phyloP scores from a whole-genome alignment of 805 yeast species.

The Candida argentea region DNA sequence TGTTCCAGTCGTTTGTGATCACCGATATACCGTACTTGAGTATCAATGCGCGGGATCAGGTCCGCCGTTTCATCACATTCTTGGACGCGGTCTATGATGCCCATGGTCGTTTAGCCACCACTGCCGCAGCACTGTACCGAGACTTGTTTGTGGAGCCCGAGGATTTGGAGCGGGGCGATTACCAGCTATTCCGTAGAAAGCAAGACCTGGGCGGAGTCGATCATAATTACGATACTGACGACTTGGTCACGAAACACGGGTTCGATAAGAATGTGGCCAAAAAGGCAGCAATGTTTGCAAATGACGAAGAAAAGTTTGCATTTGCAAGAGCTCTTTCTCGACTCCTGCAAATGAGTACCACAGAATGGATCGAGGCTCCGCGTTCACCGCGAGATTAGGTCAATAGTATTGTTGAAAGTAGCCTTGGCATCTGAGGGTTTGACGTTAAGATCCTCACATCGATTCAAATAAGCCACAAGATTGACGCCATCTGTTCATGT shows the following conservation, averaged over 20 bases:
- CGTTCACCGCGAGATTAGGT: too few relatives aligned
- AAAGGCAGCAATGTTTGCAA: constrained; percentile 67
- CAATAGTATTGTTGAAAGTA: too few relatives aligned
- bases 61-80: constrained; percentile 88
- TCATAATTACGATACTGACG: constrained; percentile 42
- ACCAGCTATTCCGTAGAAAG: constrained; percentile 30
- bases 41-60: constrained; percentile 67
- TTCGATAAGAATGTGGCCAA: constrained; percentile 63
- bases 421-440: too few relatives aligned
- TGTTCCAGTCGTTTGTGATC: constrained; percentile 70
- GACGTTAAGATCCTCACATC: too few relatives aligned
- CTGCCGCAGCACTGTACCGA: constrained; percentile 78
- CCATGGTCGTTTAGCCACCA: constrained; percentile 79
- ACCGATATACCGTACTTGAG: constrained; percentile 89
- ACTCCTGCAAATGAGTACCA: constrained; percentile 86
- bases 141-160: constrained; percentile 82
- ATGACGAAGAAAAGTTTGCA: constrained; percentile 94
- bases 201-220: constrained; percentile 22
- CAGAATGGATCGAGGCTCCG: constrained; percentile 69
- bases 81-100: constrained; percentile 93
- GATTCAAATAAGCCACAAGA: too few relatives aligned
- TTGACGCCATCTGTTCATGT: too few relatives aligned
- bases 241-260: constrained; percentile 65
- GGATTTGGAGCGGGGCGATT: constrained; percentile 39
- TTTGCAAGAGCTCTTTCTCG: constrained; percentile 92